Conservation (phyloP, 2,329 filamentous ascomycete genomes). For the Aspergillus ibericus region DNA sequence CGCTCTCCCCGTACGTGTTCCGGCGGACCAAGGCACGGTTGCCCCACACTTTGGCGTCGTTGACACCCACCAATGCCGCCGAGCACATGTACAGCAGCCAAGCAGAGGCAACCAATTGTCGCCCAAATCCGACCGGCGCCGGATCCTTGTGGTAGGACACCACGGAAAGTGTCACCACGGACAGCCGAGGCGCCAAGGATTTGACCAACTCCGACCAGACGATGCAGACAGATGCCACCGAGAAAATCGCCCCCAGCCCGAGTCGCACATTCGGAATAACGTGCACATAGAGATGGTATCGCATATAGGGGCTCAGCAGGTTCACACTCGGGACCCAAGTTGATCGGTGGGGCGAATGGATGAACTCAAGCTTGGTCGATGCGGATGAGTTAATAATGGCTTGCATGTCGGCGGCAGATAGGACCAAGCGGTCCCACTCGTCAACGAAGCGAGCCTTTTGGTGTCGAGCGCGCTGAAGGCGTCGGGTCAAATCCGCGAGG, state of each 20-base stretch:
- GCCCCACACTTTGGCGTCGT: constrained; percentile 95
- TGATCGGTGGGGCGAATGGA: constrained; percentile 56
- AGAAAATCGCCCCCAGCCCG: constrained; percentile 64
- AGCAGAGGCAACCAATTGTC: constrained; percentile 76
- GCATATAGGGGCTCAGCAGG: constrained; percentile 75
- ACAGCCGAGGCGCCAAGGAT: constrained; percentile 73
- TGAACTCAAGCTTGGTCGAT: constrained; percentile 78
- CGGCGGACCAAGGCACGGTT: constrained; percentile 85
- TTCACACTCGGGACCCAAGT: constrained; percentile 57
- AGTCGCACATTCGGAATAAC: constrained; percentile 69
- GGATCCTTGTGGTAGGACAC: constrained; percentile 69
- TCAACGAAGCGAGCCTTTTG: constrained; percentile 77
- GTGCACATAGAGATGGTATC: constrained; percentile 75
- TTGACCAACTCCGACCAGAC: constrained; percentile 95
- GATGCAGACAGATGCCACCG: constrained; percentile 75
- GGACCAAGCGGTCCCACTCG: constrained; percentile 80
- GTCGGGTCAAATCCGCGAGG: constrained; percentile 82
- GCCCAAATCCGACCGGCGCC: constrained; percentile 78
- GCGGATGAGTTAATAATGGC: constrained; percentile 79
- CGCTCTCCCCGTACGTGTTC: constrained; percentile 88
- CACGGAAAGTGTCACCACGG: constrained; percentile 62
- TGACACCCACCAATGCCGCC: constrained; percentile 82
- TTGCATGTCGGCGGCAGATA: constrained; percentile 72
- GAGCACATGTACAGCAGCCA: constrained; percentile 98
- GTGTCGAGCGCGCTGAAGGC: constrained; percentile 78